Evolutionary conservation across 768 basidiomycete genomes (phyloP).

Genomic region (Neoboletus subvelutipes): DNA sequence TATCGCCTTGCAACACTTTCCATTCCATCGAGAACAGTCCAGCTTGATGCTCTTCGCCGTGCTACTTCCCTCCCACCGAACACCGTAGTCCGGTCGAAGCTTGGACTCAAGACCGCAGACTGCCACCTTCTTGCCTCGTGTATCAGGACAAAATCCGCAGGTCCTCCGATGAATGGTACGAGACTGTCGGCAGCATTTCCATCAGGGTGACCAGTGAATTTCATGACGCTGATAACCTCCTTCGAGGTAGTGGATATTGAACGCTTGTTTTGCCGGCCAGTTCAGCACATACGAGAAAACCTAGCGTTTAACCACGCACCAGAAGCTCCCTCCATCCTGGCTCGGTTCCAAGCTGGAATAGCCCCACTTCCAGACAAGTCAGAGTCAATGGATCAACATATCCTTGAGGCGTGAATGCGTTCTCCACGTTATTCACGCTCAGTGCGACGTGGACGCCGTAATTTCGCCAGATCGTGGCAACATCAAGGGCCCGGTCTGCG

Average conservation of each 20-base stretch:
- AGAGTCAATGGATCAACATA: conserved; percentile 59
- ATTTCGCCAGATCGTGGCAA: conserved; percentile 45
- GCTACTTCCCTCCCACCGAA: conserved; percentile 17
- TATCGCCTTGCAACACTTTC: neutral
- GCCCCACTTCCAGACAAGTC: conserved; percentile 54
- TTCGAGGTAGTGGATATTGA: conserved; percentile 55
- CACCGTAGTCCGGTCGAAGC: conserved; percentile 26
- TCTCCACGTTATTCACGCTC: conserved; percentile 65
- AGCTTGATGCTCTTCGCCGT: conserved; percentile 14
- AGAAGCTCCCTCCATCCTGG: conserved; percentile 46
- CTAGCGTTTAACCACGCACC: conserved; percentile 35
- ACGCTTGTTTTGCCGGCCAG: conserved; percentile 35
- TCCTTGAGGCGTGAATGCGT: conserved; percentile 70
- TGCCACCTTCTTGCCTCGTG: conserved; percentile 46
- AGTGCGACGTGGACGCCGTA: conserved; percentile 51
- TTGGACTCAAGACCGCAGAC: conserved; percentile 50
- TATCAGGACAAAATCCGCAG: conserved; percentile 59
- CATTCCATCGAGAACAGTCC: conserved; percentile 19
- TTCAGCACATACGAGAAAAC: neutral
- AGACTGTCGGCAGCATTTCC: conserved; percentile 23
- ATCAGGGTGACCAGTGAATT: conserved; percentile 2
- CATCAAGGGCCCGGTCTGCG: conserved; percentile 55
- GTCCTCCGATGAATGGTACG: conserved; percentile 39
- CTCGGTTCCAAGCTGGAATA: conserved; percentile 58
- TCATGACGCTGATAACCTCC: conserved; percentile 41